phyloP scores from a whole-genome alignment of 2,329 filamentous ascomycete species.

The Rosellinia necatrix region DNA sequence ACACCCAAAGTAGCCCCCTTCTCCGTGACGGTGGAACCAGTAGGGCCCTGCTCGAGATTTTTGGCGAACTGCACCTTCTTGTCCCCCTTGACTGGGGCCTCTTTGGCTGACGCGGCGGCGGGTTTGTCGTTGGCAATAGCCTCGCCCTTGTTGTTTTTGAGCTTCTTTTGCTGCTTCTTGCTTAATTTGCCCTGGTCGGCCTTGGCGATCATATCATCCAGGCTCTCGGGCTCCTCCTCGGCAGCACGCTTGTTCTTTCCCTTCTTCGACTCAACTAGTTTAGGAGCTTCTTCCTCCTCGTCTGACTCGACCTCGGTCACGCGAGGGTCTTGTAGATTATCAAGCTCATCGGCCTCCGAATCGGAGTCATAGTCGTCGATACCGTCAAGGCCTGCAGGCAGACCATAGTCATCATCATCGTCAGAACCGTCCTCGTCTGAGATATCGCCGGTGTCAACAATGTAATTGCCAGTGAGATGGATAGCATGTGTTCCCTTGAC shows the following conservation, averaged over 20 bases:
- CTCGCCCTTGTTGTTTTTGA: slow-evolving; percentile 97
- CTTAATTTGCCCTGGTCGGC: slow-evolving; percentile 73
- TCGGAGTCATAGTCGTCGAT: slow-evolving; percentile 68
- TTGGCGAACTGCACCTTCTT: slow-evolving; percentile 99
- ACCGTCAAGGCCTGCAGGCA: slow-evolving; percentile 80
- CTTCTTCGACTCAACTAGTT: slow-evolving; percentile 64
- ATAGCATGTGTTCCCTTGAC: slow-evolving; percentile 88
- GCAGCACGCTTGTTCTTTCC: slow-evolving; percentile 95
- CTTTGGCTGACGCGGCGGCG: slow-evolving; percentile 60
- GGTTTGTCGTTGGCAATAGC: slow-evolving; percentile 68
- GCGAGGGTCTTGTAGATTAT: slow-evolving; percentile 77
- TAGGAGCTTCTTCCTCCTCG: slow-evolving; percentile 73
- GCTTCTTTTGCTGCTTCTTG: slow-evolving; percentile 98
- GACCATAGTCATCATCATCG: slow-evolving; percentile 76
- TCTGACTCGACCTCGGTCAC: slow-evolving; percentile 83
- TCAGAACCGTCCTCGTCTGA: slow-evolving; percentile 65
- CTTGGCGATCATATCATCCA: slow-evolving; percentile 87
- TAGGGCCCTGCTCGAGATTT: slow-evolving; percentile 96
- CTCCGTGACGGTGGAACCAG: slow-evolving; percentile 63
- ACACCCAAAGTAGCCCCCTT: slow-evolving; percentile 66
- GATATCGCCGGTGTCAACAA: slow-evolving; percentile 71
- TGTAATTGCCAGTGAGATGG: slow-evolving; percentile 95
- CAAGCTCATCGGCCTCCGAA: slow-evolving; percentile 75
- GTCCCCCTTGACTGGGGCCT: slow-evolving; percentile 60
- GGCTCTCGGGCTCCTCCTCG: slow-evolving; percentile 68